Conservation (phyloP, 257 asterid genomes). For the Mitragyna speciosa region DNA sequence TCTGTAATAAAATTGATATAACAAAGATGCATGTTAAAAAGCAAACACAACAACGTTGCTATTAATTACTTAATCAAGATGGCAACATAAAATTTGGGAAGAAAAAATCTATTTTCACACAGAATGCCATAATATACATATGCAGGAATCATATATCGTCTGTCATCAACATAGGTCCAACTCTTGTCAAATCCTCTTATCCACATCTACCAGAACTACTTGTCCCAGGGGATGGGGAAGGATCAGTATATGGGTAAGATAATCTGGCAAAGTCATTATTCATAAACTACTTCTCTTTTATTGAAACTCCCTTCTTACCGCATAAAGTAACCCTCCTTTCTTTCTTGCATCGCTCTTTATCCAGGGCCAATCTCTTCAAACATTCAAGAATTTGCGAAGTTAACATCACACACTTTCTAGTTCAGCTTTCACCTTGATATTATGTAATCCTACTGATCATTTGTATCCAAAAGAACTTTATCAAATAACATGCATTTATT, state of each 20-base stretch:
- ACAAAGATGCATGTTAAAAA: neutral
- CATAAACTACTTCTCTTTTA: neutral
- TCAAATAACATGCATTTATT: neutral
- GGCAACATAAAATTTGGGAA: neutral
- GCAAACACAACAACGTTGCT: neutral
- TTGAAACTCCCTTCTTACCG: neutral
- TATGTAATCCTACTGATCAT: neutral
- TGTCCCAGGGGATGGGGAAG: too few relatives aligned
- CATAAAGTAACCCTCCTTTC: neutral
- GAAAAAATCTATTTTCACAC: neutral
- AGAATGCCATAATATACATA: neutral
- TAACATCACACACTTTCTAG: neutral
- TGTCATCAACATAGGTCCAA: neutral
- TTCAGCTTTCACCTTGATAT: neutral
- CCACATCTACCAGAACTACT: neutral
- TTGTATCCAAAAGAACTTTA: neutral
- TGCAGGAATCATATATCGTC: neutral
- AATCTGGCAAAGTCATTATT: neutral
- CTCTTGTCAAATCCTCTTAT: neutral
- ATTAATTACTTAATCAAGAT: neutral
- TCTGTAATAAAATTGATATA: neutral
- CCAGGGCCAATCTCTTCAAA: neutral
- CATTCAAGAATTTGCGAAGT: neutral
- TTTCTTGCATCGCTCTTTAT: neutral
- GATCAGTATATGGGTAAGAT: too few relatives aligned